A percentile compares a stretch with the other conserved stretches of the same genome.
Conservation (phyloP, 2,329 filamentous ascomycete species). For the Cercospora berteroae region DNA sequence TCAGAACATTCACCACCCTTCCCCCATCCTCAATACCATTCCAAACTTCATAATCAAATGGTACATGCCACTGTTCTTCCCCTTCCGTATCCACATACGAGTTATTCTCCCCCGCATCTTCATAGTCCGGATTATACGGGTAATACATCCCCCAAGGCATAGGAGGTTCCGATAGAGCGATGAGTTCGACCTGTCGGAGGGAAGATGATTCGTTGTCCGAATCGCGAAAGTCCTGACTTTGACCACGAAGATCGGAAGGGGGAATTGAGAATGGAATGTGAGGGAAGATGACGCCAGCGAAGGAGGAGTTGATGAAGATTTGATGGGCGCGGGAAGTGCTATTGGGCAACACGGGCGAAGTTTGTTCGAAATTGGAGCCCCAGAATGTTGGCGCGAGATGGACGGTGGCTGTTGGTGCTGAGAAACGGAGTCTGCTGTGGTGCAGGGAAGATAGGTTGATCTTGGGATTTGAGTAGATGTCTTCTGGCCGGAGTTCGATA, state of each 20-base stretch:
- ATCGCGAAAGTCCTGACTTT: background rate
- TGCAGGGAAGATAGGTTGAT: background rate
- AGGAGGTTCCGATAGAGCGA: background rate
- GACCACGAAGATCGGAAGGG: background rate
- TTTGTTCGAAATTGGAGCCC: background rate
- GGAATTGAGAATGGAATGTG: background rate
- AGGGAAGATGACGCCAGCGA: background rate
- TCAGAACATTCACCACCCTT: background rate
- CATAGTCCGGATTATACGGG: background rate
- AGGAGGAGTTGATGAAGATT: background rate
- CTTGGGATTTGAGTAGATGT: too few relatives aligned
- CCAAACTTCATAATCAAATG: background rate
- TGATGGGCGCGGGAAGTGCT: background rate
- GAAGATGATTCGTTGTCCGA: background rate
- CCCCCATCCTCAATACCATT: background rate
- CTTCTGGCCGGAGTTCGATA: background rate
- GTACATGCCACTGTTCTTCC: background rate
- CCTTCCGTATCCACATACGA: background rate
- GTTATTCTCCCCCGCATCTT: background rate
- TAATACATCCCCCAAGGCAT: background rate
- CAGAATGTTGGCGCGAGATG: background rate
- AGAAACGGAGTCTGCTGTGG: background rate
- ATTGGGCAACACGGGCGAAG: background rate
- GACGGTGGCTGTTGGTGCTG: background rate
- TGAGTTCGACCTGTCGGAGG: background rate